Evolutionary conservation across 768 basidiomycete species (phyloP).

Genomic region (Tricholoma matsutake): DNA sequence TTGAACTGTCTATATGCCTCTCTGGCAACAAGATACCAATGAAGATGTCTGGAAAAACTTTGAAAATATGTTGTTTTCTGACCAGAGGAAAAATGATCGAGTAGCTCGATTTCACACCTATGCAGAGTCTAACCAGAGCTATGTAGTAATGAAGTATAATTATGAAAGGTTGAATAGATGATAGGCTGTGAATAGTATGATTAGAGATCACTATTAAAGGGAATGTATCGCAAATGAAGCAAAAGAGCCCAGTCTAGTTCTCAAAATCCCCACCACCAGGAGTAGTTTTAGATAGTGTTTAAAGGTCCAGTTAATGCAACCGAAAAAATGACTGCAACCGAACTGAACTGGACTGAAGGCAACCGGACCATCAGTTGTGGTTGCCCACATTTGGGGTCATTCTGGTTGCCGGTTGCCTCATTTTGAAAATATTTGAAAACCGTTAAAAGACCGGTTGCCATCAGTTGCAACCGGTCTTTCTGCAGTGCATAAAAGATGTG

Average conservation of each 20-base stretch:
- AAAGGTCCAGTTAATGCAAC: no score
- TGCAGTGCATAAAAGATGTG: no score
- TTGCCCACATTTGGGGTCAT: no score
- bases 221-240: neutral
- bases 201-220: neutral
- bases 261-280: neutral
- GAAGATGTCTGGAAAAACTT: conserved; percentile 34
- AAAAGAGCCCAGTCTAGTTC: neutral
- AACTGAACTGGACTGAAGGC: no score
- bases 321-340: no score
- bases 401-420: no score
- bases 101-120: conserved; percentile 33
- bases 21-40: conserved; percentile 31
- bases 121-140: conserved; percentile 16
- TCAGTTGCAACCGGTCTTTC: no score
- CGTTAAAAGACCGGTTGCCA: no score
- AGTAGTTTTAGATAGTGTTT: no score
- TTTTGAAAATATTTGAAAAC: no score
- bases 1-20: conserved; percentile 35
- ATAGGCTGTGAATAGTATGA: conserved; percentile 3
- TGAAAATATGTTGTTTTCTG: conserved; percentile 36
- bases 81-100: conserved; percentile 29
- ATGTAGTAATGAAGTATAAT: neutral
- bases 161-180: conserved; percentile 3
- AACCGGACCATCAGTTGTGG: no score